Evolutionary conservation across 2,329 filamentous ascomycete species (phyloP).

Genomic region (Gnomoniopsis sp.): DNA sequence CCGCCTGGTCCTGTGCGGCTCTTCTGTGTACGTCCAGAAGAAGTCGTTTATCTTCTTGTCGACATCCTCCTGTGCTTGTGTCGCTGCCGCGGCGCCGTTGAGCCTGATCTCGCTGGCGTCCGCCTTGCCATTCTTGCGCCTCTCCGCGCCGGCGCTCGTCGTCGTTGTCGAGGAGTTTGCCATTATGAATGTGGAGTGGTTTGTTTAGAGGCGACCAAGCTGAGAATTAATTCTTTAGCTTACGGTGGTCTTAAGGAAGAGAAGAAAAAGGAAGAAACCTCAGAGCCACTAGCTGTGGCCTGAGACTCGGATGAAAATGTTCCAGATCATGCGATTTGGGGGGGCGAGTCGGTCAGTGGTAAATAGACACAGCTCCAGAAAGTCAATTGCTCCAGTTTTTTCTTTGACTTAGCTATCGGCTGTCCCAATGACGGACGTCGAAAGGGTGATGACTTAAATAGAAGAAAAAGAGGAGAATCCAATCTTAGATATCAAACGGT

Average conservation of each 20-base stretch:
- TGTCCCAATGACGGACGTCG: neutral
- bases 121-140: conserved; percentile 22
- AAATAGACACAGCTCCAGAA: neutral
- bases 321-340: conserved; percentile 18
- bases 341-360: conserved; percentile 8
- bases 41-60: conserved; percentile 56
- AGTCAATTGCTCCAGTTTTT: neutral
- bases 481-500: neutral
- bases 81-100: conserved; percentile 20
- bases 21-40: conserved; percentile 99
- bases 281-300: conserved; percentile 7
- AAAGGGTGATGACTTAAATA: neutral
- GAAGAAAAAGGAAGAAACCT: neutral
- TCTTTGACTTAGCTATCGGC: neutral
- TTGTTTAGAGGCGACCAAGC: neutral
- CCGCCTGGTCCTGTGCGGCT: conserved; percentile 87
- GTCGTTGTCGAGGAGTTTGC: conserved; percentile 25
- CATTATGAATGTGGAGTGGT: conserved; percentile 20
- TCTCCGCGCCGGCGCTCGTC: conserved; percentile 23
- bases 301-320: conserved; percentile 12
- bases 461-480: neutral
- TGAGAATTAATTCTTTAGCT: neutral
- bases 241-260: neutral
- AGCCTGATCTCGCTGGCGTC: conserved; percentile 6
- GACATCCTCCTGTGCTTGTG: conserved; percentile 38